phyloP scores from a whole-genome alignment of 495 filamentous ascomycete species.

The Bathelium albidoporum region DNA sequence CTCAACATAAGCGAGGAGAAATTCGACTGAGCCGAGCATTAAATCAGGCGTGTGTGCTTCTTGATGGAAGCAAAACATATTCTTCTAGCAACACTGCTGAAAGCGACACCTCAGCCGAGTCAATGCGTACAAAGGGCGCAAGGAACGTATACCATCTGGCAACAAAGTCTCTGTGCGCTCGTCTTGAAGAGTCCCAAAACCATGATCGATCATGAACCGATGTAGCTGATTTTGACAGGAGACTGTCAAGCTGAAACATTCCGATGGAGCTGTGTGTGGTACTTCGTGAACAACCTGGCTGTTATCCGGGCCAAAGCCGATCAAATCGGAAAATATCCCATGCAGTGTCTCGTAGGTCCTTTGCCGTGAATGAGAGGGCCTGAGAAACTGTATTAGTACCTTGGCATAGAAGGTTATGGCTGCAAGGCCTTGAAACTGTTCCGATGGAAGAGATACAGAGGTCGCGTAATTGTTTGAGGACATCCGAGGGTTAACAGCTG shows the following conservation, averaged over 20 bases:
- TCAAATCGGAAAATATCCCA: background rate
- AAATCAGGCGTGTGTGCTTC: too few species aligned
- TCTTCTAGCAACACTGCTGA: background rate
- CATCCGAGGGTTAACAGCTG: background rate
- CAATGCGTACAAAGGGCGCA: background rate
- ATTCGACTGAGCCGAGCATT: background rate
- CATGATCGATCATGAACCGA: too few species aligned
- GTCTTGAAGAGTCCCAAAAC: too few species aligned
- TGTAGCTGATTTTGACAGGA: background rate
- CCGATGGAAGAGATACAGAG: too few species aligned
- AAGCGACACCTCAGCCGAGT: background rate
- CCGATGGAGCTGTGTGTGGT: background rate
- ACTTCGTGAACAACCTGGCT: background rate
- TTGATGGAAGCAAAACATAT: background rate
- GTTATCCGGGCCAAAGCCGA: background rate
- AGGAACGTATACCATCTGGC: too few species aligned
- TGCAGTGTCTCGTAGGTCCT: background rate
- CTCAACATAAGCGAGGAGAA: background rate
- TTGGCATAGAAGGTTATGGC: too few species aligned
- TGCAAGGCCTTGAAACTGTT: too few species aligned
- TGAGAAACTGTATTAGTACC: too few species aligned
- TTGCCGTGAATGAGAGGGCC: background rate
- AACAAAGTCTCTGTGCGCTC: too few species aligned
- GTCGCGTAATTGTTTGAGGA: too few species aligned
- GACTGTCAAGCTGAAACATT: background rate